Conservation (phyloP, 2,329 filamentous ascomycete species). For the Fusarium robinianum region DNA sequence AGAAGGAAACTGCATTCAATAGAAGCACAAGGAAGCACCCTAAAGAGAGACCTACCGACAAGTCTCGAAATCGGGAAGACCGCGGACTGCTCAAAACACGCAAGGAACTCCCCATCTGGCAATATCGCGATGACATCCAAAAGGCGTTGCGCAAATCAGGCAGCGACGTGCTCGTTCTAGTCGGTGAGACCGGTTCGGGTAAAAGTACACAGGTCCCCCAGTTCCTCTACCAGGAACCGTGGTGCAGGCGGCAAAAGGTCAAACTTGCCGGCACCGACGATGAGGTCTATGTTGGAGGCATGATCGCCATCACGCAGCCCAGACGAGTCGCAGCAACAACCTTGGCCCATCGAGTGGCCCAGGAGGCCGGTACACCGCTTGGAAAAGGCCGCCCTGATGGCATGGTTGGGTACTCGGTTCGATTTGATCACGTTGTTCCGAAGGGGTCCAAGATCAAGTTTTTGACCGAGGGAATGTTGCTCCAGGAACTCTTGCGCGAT, state of each 20-base stretch:
- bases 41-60: conserved; percentile 18
- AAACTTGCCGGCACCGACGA: conserved; percentile 47
- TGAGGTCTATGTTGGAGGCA: conserved; percentile 67
- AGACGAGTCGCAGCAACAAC: conserved; percentile 92
- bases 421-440: conserved; percentile 88
- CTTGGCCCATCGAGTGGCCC: conserved; percentile 82
- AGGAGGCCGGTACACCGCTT: conserved; percentile 67
- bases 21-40: conserved; percentile 11
- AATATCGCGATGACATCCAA: conserved; percentile 71
- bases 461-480: conserved; percentile 91
- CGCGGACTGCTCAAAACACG: conserved; percentile 52
- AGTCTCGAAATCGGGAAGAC: conserved; percentile 35
- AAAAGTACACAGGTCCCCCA: conserved; percentile 98
- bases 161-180: conserved; percentile 78
- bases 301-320: conserved; percentile 93
- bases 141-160: conserved; percentile 56
- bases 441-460: conserved; percentile 87
- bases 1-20: background rate
- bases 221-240: conserved; percentile 77
- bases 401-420: conserved; percentile 86
- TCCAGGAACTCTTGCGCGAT: conserved; percentile 91
- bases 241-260: conserved; percentile 69
- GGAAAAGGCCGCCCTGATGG: conserved; percentile 48
- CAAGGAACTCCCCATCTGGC: conserved; percentile 79
- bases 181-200: conserved; percentile 93